Evolutionary conservation across 2,329 filamentous ascomycete species (phyloP), one percentile per base, ranked within the genome.

Genomic region (Botrytis medusae): DNA sequence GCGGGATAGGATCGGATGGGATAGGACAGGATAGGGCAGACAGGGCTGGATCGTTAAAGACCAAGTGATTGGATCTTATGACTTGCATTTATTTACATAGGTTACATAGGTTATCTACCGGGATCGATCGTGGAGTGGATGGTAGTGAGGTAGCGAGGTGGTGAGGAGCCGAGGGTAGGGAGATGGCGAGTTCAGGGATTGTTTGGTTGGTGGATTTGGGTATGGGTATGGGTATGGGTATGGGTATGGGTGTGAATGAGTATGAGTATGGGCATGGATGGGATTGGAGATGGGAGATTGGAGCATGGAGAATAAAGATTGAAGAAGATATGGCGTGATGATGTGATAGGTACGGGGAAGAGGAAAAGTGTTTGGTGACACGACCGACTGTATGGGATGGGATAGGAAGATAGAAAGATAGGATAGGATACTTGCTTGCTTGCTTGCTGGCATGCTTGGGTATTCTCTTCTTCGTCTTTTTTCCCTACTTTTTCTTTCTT

Each of bases 61-160:
- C 40, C 62, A 25, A 68, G 34, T 72, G 71, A 72, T 72, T 72
- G 71, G 71, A 68, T 72, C 51, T 34, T 48, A 68, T 72, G 71
- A 72, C 48, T 40, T 72, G 71, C 51, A 72, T 51, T 40, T 51
- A 10, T 37, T 37, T 37, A 37, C 37, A 34, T 37, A 37, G 34
- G 34, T 37, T 37, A 37, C 34, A 37, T 37, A 37, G 34, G 34
- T 37, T 37, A 37, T 37, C 8, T 37, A 7, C 37, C 37, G 37
- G 37, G 37, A 37, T 37, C 37, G 37, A 37, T 37, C 37, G 37
- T 37, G 37, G 37, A 8, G 37, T 37, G 37, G 6, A 8, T 37
- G 37, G 8, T 7, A 37, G 37, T 7, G 37, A 37, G 37, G 37
- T 37, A 37, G 37, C 37, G 37, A 37, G 37, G 34, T 37, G 48